phyloP scores from a whole-genome alignment of 306 rosid species.

The Cucurbita pepo region DNA sequence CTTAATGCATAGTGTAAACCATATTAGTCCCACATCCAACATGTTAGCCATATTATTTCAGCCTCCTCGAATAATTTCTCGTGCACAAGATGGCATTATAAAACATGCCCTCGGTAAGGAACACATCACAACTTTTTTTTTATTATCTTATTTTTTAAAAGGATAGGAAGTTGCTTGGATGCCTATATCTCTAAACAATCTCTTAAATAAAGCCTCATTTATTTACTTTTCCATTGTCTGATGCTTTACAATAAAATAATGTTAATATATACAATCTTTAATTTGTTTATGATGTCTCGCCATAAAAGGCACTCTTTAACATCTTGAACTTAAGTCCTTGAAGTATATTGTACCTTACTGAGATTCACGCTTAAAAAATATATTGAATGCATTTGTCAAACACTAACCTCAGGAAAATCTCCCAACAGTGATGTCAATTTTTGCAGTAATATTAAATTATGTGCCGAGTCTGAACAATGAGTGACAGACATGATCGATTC shows the following conservation, averaged over 20 bases:
- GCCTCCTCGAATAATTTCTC: too few species aligned
- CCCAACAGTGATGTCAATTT: conserved; percentile 59
- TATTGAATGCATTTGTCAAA: background rate
- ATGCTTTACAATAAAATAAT: background rate
- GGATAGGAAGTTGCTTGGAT: background rate
- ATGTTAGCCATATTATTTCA: too few species aligned
- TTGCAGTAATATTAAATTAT: conserved; percentile 76
- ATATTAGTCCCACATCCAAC: too few species aligned
- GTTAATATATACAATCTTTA: background rate
- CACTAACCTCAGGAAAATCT: conserved; percentile 81
- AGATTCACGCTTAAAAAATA: background rate
- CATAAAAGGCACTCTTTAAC: background rate
- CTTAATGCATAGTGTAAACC: too few species aligned
- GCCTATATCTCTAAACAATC: background rate
- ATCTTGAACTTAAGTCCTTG: background rate
- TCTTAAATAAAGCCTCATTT: background rate
- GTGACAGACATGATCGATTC: conserved; percentile 51
- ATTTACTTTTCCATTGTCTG: background rate
- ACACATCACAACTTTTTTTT: too few species aligned
- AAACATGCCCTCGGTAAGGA: too few species aligned
- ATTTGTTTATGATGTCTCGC: background rate
- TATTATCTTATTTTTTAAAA: too few species aligned
- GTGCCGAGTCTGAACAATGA: conserved; percentile 66
- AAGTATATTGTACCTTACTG: background rate
- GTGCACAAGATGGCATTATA: too few species aligned